phyloP scores from a whole-genome alignment of 306 rosid species.

The peach (Prunus persica) region Prunus_persica_NCBIv2 NC_034009.1:32911001-32911500 shows the following conservation, averaged over 20 bases:
- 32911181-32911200: neutral
- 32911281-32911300: neutral
- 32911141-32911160: neutral
- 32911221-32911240: neutral
- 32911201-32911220: slow-evolving; percentile 10
- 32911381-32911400: too few relatives aligned
- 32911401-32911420: too few relatives aligned
- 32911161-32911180: neutral
- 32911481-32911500: too few relatives aligned
- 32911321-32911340: neutral
- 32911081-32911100: neutral
- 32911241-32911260: neutral
- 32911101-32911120: neutral
- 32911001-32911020: slow-evolving; percentile 51
- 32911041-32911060: slow-evolving; percentile 3
- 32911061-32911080: neutral
- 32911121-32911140: neutral
- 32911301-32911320: neutral
- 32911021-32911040: slow-evolving; percentile 28
- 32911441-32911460: too few relatives aligned
- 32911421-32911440: too few relatives aligned
- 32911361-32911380: too few relatives aligned
- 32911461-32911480: too few relatives aligned
- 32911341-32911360: too few relatives aligned
- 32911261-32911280: slow-evolving; percentile 2